Evolutionary conservation across 164 flowering plant species (phyloP), one percentile per base, ranked within the genome.

Genomic region (Cinnamomum micranthum): DNA sequence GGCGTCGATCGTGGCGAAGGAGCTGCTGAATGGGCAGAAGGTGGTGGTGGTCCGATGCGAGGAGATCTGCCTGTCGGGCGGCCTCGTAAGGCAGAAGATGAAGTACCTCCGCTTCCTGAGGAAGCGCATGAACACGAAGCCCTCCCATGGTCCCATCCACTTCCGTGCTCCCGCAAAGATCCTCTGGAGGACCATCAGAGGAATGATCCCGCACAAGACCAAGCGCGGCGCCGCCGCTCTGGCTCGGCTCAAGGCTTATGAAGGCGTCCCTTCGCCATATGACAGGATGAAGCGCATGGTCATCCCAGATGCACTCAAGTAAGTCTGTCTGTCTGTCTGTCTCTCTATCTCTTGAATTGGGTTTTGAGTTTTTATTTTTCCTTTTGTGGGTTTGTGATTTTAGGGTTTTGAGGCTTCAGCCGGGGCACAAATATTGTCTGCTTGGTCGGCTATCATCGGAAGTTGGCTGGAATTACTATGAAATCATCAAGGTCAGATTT

Each of bases 191-290:
- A 93, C 97, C 69, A 80, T 92, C 67, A 87, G 98, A 60, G 98
- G 96, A 12, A 93, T 94, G 98, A 91, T 94, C 60, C 98, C 98
- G 6, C 98, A 93, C 75, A 93, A 93, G 85, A 92, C 97, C 2
- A 88, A 90, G 85, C 82, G 98, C 24, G 98, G 98, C 33, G 98
- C 91, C 0, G 97, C 92, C 1, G 95, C 98, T 0, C 91, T 93
- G 66, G 95, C 88, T 0, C 82, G 98, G 4, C 80, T 93, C 86
- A 93, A 91, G 91, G 94, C 82, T 0, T 93, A 84, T 41, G 97
- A 90, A 77, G 98, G 98, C 1, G 69, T 93, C 19, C 97, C 98
- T 24, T 84, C 98, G 1, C 98, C 98, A 0, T 93, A 90, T 70
- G 93, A 93, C 59, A 93, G 88, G 85, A 81, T 76, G 55, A 93